Base-by-base conservation (phyloP, 331 rosid species). In the Saraca asoca region DNA sequence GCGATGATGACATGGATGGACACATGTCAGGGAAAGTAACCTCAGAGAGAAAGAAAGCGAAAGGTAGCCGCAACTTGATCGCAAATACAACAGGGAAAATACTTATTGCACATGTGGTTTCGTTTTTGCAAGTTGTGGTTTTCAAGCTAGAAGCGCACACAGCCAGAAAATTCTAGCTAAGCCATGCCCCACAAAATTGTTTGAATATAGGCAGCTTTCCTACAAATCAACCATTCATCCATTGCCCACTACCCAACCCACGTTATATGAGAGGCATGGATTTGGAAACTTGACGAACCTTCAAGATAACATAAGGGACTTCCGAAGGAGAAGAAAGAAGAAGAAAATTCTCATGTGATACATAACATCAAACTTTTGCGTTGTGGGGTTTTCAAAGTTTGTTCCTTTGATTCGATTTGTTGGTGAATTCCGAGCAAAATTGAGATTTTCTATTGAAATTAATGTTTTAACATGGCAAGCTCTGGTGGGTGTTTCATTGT, bases 101-200 rank as follows among this genome's bases (percentile, higher is more conserved):
- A 24, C 31, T 24, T 24, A 3, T 24, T 24, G 3, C 31, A 24
- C 31, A 24, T 54, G 72, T 42, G 66, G 74, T 75, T 72, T 43
- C 31, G 66, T 3, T 62, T 20, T 59, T 9, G 49, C 16, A 9
- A 75, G 71, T 45, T 59, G 73, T 80, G 79, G 81, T 62, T 69
- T 78, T 74, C 69, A 35, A 46, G 42, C 62, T 66, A 48, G 62
- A 70, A 68, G 66, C 52, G 29, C 51, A 68, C 50, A 51, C 78
- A 78, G 69, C 80, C 77, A 75, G 77, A 76, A 66, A 80, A 69
- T 72, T 86, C 51, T 79, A 78, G 88, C 84, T 76, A 69, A 81
- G 60, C 69, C 75, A 67, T 82, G 78, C 78, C 90, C 87, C 91
- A 84, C 85, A 82, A 71, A 44, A 24, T 71, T 62, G 71, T 43